Evolutionary conservation across 1,139 yeast species (phyloP), one percentile per base, ranked within the genome.

Genomic region (Hansenula sp.): DNA sequence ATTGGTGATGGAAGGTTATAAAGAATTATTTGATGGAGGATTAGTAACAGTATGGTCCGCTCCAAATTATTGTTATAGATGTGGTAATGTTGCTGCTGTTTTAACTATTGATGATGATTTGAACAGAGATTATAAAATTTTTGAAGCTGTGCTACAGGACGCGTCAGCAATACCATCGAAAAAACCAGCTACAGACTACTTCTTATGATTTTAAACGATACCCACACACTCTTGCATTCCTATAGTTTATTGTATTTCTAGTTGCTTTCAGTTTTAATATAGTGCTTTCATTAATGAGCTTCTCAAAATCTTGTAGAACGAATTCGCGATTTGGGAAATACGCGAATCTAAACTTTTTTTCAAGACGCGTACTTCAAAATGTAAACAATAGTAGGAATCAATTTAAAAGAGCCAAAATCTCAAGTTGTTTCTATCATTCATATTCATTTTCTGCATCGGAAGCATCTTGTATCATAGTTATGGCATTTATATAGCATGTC

Each of bases 1-100:
- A 68, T 75, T 92, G 62, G 97, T 92, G 32, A 92, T 92, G 98
- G 98, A 92, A 59, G 98, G 98, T 32, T 85, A 82, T 65, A 74
- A 87, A 52, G 95, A 88, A 61, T 82, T 87, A 73, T 89, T 88
- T 56, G 87, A 85, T 51, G 86, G 84, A 29, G 85, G 86, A 27
- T 75, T 89, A 43, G 96, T 89, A 19, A 89, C 97, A 1, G 96
- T 89, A 51, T 90, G 86, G 89, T 81, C 82, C 16, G 97, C 97
- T 19, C 97, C 97, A 16, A 89, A 89, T 60, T 89, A 89, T 63
- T 89, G 97, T 65, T 89, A 89, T 61, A 74, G 97, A 48, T 89
- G 97, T 65, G 97, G 97, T 16, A 89, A 89, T 56, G 95, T 88
- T 18, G 97, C 97, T 11, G 92, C 96, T 44, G 90, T 89, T 14